Evolutionary conservation across 2,329 filamentous ascomycete genomes (phyloP), one percentile per base, ranked within the genome.

Genomic region (Fusarium buharicum): DNA sequence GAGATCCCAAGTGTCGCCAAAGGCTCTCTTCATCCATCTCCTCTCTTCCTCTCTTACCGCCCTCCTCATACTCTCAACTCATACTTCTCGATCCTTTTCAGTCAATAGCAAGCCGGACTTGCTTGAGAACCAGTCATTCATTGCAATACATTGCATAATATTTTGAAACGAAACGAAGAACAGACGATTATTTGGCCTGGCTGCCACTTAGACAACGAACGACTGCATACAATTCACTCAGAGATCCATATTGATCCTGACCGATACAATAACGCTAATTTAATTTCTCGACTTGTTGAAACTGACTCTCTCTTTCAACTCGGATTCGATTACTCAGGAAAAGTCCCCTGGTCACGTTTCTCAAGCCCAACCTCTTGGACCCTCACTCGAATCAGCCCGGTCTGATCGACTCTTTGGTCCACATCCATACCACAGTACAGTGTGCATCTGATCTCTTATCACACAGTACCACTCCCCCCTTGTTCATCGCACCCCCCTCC

Each of bases 101-200:
- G 76, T 78, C 73, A 78, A 79, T 76, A 74, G 81, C 83, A 85
- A 86, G 83, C 84, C 73, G 84, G 84, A 77, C 84, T 86, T 86
- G 83, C 82, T 82, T 76, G 74, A 81, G 8, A 24, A 77, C 78
- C 77, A 78, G 77, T 79, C 82, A 79, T 77, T 84, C 80, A 76
- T 79, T 71, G 55, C 56, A 49, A 59, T 67, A 72, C 22, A 24
- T 24, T 24, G 22, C 22, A 24, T 24, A 24, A 24, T 24, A 67
- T 59, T 69, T 40, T 50, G 56, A 55, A 48, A 46, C 54, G 52
- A 61, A 66, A 56, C 50, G 34, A 46, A 69, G 24, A 56, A 50
- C 44, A 50, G 50, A 63, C 46, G 43, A 49, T 52, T 34, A 54
- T 59, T 65, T 60, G 49, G 60, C 59, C 59, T 62, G 60, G 63